A percentile compares a stretch with the other conserved stretches of the same genome.
Evolutionary conservation across 75 land plant species (phyloP).

Genomic region (Picea sitchensis): DNA sequence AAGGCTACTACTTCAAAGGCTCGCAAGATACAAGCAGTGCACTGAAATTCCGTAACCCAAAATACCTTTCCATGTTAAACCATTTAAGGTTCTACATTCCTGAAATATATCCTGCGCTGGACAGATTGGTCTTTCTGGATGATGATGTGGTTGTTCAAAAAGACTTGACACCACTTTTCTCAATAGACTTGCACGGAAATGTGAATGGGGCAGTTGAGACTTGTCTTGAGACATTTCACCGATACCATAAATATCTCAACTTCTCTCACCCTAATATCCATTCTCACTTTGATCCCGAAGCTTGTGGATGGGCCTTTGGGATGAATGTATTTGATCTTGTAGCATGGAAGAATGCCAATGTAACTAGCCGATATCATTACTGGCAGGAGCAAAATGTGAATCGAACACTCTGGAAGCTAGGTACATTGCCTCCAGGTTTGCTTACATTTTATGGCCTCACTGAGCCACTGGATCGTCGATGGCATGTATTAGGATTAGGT

Average conservation of each 20-base stretch:
- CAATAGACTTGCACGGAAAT: constrained; percentile 79
- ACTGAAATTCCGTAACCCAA: constrained; percentile 67
- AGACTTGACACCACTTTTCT: constrained; percentile 73
- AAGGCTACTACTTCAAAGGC: constrained; percentile 47
- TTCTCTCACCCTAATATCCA: constrained; percentile 74
- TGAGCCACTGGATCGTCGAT: constrained; percentile 85
- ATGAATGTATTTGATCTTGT: constrained; percentile 91
- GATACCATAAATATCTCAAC: constrained; percentile 90
- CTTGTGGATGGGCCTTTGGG: constrained; percentile 98
- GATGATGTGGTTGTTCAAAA: constrained; percentile 94
- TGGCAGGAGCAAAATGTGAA: constrained; percentile 85
- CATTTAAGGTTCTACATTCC: constrained; percentile 90
- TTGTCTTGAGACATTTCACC: constrained; percentile 81
- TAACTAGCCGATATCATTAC: constrained; percentile 79
- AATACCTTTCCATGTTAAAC: constrained; percentile 69
- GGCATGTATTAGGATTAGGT: constrained; percentile 88
- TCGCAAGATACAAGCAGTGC: constrained; percentile 44
- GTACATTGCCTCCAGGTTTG: constrained; percentile 82
- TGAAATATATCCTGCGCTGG: constrained; percentile 74
- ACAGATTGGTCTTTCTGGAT: constrained; percentile 89
- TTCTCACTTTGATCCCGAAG: constrained; percentile 79
- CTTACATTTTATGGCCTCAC: constrained; percentile 82
- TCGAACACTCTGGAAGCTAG: constrained; percentile 73
- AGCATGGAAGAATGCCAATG: constrained; percentile 74
- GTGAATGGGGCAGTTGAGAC: constrained; percentile 97